Percentiles rank a stretch among this genome's conserved stretches.
These are phyloP conservation scores for Gremmenia infestans DNA, from an alignment of 2,329 filamentous ascomycete species.

Conservation along the genomic window DNA sequence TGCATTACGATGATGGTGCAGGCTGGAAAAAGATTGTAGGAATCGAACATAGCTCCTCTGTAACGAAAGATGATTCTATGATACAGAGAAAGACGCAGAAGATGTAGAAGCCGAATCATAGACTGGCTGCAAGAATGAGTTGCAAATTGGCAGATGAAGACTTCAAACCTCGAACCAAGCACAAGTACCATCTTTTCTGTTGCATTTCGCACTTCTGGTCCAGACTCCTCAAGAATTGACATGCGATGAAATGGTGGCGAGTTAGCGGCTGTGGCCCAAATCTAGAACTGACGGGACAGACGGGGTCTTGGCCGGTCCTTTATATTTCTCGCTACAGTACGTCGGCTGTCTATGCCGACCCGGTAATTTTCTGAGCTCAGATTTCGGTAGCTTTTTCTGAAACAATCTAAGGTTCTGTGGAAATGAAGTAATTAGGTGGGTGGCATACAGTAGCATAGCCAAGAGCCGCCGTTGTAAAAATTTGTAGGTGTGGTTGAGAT, in stretches of 20 bases:
- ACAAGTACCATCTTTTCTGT: not conserved
- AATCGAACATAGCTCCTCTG: not conserved
- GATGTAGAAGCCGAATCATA: no score
- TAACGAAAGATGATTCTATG: not conserved
- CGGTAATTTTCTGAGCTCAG: no score
- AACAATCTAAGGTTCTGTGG: no score
- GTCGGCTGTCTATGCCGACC: no score
- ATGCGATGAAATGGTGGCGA: not conserved
- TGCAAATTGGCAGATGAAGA: not conserved
- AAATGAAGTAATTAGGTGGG: no score
- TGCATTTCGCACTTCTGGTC: not conserved
- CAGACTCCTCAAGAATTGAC: not conserved
- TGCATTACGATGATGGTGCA: conserved; percentile 36
- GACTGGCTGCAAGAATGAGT: not conserved
- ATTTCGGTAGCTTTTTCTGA: no score
- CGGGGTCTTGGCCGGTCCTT: not conserved
- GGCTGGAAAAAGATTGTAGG: conserved; percentile 30
- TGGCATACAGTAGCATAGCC: no score
- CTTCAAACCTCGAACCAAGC: not conserved
- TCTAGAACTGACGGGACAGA: not conserved
- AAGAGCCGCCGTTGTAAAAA: no score
- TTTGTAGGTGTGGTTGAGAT: no score
- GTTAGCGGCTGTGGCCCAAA: not conserved
- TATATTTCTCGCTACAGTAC: not conserved
- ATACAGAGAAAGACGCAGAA: not conserved